phyloP scores from a whole-genome alignment of 2,329 filamentous ascomycete genomes.

The Blastomyces percursus region DNA sequence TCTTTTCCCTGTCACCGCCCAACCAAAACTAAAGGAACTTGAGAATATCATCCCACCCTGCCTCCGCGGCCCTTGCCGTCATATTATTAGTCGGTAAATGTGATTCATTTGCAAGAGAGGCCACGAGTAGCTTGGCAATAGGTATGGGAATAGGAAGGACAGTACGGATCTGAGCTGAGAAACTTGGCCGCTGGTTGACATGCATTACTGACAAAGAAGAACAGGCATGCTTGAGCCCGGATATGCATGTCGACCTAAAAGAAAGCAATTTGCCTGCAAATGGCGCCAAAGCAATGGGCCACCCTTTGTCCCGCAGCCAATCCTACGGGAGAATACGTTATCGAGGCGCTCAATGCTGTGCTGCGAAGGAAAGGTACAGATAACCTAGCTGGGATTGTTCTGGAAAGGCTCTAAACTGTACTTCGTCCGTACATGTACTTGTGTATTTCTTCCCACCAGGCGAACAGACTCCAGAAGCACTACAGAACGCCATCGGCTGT shows the following conservation, averaged over 20 bases:
- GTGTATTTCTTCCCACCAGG: background rate
- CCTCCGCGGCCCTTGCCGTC: background rate
- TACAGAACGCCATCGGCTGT: background rate
- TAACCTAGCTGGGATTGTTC: background rate
- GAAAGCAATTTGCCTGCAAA: background rate
- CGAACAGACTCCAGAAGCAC: background rate
- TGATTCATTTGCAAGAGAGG: background rate
- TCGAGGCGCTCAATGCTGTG: background rate
- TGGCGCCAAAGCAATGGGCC: background rate
- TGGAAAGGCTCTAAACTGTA: background rate
- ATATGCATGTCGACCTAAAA: conserved; percentile 8
- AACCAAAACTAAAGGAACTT: background rate
- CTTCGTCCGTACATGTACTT: no score
- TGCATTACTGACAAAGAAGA: background rate
- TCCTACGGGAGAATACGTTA: background rate
- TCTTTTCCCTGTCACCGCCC: background rate
- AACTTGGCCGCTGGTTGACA: background rate
- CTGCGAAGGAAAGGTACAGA: background rate
- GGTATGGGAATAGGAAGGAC: no score
- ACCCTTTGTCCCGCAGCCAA: background rate
- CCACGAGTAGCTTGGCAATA: background rate
- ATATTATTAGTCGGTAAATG: background rate
- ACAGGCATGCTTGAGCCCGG: background rate
- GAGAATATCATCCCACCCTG: background rate
- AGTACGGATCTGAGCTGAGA: background rate